Conservation (phyloP, 1,284 basidiomycete genomes). For the Papiliotrema laurentii region DNA sequence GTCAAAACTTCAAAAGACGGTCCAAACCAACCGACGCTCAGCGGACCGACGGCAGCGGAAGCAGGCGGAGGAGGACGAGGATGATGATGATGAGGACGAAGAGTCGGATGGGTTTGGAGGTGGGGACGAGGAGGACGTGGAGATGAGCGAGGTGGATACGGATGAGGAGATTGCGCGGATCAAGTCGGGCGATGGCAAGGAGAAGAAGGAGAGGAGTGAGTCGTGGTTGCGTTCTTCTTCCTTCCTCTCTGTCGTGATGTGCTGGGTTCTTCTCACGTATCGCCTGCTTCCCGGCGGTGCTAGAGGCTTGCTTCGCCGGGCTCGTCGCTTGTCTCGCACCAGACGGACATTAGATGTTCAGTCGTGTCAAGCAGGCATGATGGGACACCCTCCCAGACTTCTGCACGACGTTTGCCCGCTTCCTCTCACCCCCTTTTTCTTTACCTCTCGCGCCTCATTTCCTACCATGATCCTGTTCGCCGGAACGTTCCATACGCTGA, state of each 20-base stretch:
- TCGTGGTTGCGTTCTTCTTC: background rate
- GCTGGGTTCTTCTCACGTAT: too few species aligned
- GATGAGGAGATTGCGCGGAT: constrained; percentile 32
- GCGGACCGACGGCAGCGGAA: background rate
- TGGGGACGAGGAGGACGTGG: constrained; percentile 12
- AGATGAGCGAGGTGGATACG: constrained; percentile 12
- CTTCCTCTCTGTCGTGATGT: background rate
- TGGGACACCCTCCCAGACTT: too few species aligned
- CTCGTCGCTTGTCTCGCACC: too few species aligned
- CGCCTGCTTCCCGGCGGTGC: too few species aligned
- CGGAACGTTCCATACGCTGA: background rate
- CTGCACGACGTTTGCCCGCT: too few species aligned
- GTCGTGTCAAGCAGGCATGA: too few species aligned
- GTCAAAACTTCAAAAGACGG: background rate
- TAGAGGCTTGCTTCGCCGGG: too few species aligned
- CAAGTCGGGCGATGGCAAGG: constrained; percentile 4
- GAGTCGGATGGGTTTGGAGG: constrained; percentile 13
- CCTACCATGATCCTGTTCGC: background rate
- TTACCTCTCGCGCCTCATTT: background rate
- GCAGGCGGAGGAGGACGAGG: constrained; percentile 12
- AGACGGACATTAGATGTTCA: too few species aligned
- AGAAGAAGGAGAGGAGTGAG: constrained; percentile 9
- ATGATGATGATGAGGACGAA: constrained; percentile 13
- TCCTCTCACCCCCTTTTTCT: background rate
- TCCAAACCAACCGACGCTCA: background rate